Conservation (phyloP, 2,329 filamentous ascomycete genomes). For the Blumeria graminis region DNA sequence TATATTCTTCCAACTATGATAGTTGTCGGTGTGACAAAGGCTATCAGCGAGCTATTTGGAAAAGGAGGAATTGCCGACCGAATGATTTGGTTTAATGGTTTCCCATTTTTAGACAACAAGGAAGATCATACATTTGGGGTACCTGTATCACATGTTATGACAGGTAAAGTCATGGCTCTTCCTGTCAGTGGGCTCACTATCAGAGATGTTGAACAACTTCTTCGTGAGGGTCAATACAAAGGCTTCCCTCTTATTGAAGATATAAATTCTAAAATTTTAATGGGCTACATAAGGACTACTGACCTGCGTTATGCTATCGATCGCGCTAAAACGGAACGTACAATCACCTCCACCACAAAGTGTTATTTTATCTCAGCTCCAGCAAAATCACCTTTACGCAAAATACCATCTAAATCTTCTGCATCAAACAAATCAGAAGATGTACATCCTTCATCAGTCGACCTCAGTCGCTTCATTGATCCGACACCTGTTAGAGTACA, state of each 20-base stretch:
- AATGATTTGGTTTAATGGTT: slow-evolving; percentile 98
- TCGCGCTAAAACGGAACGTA: slow-evolving; percentile 43
- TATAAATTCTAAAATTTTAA: slow-evolving; percentile 39
- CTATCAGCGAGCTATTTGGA: slow-evolving; percentile 72
- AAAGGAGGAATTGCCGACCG: slow-evolving; percentile 91
- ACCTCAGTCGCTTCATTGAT: slow-evolving; percentile 76
- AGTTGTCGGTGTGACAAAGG: slow-evolving; percentile 89
- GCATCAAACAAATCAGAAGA: slow-evolving; percentile 32
- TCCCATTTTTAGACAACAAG: slow-evolving; percentile 90
- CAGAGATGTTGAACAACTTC: slow-evolving; percentile 49
- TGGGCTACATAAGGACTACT: slow-evolving; percentile 82
- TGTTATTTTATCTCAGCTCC: slow-evolving; percentile 45
- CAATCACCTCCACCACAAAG: slow-evolving; percentile 39
- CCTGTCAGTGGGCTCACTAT: slow-evolving; percentile 52
- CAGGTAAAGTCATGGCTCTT: slow-evolving; percentile 46
- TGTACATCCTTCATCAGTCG: slow-evolving; percentile 34
- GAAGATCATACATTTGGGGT: slow-evolving; percentile 95
- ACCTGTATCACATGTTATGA: slow-evolving; percentile 80
- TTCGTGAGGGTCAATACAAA: slow-evolving; percentile 61
- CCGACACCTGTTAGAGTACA: slow-evolving; percentile 76
- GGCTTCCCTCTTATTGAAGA: slow-evolving; percentile 84
- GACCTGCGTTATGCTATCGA: slow-evolving; percentile 82
- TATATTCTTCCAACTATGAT: slow-evolving; percentile 99
- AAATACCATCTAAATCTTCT: slow-evolving; percentile 14
- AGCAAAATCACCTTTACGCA: slow-evolving; percentile 8